These are phyloP conservation scores for Aethionema arabicum DNA, from an alignment of 345 rosid genomes.

Conservation along the genomic window DNA sequence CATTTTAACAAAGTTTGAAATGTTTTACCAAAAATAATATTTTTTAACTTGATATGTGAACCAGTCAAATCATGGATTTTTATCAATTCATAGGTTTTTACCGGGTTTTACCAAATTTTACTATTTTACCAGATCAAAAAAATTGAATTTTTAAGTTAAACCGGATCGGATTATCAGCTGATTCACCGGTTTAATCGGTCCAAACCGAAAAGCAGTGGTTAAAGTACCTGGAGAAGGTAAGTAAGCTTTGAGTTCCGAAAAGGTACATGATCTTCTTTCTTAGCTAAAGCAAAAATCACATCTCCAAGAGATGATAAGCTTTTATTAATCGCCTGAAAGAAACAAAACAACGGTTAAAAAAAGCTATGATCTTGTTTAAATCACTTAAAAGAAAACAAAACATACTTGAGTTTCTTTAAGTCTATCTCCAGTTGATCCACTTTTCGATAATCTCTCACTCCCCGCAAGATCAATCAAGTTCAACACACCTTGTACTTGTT, in stretches of 20 bases:
- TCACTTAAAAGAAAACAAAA: not conserved
- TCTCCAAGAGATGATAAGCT: conserved; percentile 88
- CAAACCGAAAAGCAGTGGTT: not conserved
- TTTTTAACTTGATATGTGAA: no score
- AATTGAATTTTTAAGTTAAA: no score
- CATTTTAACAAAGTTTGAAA: no score
- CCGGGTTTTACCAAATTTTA: no score
- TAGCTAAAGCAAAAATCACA: conserved; percentile 87
- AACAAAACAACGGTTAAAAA: not conserved
- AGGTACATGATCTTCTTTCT: conserved; percentile 92
- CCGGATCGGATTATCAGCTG: no score
- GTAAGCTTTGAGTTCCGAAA: conserved; percentile 94
- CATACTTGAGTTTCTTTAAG: conserved; percentile 92
- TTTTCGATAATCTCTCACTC: conserved; percentile 94
- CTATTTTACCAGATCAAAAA: no score
- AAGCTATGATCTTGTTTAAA: not conserved
- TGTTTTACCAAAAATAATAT: no score
- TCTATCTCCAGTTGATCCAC: conserved; percentile 96
- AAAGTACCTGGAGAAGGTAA: conserved; percentile 91
- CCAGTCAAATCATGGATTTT: no score
- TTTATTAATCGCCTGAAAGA: conserved; percentile 77
- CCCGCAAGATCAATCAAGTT: conserved; percentile 99
- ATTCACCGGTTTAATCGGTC: no score
- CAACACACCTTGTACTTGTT: conserved; percentile 91
- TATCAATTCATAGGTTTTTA: no score